Evolutionary conservation across 2,329 filamentous ascomycete species (phyloP).

Genomic region (Diplodia mutila): DNA sequence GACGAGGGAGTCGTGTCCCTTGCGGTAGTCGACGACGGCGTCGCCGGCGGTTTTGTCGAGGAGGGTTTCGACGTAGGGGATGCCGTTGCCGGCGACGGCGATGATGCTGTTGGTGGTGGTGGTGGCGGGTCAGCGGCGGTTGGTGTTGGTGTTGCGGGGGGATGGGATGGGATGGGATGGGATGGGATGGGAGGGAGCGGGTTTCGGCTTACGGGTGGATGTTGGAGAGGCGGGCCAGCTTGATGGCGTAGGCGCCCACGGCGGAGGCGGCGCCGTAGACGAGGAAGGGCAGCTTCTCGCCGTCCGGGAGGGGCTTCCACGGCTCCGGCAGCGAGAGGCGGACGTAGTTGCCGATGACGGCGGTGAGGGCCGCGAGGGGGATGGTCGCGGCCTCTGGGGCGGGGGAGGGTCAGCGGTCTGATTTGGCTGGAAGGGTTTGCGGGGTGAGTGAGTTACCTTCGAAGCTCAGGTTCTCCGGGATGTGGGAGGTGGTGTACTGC

Average conservation of each 20-base stretch:
- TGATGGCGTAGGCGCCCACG: conserved; percentile 48
- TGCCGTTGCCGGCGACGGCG: conserved; percentile 46
- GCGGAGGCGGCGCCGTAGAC: conserved; percentile 49
- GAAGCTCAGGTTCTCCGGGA: conserved; percentile 54
- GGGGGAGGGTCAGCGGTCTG: background rate
- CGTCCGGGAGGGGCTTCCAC: conserved; percentile 37
- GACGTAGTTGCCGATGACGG: conserved; percentile 50
- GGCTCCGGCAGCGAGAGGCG: conserved; percentile 49
- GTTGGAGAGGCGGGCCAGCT: conserved; percentile 44
- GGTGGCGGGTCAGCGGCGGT: background rate
- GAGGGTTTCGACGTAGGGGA: conserved; percentile 42
- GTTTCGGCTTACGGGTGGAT: conserved; percentile 39
- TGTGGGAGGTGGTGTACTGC: conserved; percentile 60
- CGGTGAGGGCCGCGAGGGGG: conserved; percentile 52
- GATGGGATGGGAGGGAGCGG: background rate
- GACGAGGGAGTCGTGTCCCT: conserved; percentile 58
- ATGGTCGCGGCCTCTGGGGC: conserved; percentile 48
- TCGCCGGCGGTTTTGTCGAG: conserved; percentile 47
- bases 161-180: background rate
- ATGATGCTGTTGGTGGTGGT: no score
- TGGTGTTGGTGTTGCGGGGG: no score
- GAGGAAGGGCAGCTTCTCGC: conserved; percentile 37
- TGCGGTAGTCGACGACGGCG: conserved; percentile 57
- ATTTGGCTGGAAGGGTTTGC: background rate
- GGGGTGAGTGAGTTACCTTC: conserved; percentile 46